Evolutionary conservation across 176 grass and related monocot genomes (phyloP).

Genomic region (Aegilops longissima): DNA sequence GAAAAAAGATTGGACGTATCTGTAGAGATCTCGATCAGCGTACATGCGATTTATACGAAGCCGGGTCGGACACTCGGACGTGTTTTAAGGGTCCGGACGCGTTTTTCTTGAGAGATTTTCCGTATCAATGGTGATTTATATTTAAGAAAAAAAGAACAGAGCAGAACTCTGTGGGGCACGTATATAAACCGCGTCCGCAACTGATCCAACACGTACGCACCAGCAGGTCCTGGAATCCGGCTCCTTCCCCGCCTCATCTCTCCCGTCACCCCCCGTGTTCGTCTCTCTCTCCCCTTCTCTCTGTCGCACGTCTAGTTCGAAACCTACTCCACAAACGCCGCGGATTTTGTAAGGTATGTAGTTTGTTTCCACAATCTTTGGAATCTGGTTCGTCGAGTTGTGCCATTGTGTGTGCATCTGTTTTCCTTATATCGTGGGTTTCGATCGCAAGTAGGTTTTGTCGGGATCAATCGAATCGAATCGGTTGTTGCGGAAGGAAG

Average conservation of each 20-base stretch:
- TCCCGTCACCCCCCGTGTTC: background rate
- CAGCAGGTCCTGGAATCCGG: background rate
- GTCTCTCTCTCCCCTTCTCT: slow-evolving; percentile 1
- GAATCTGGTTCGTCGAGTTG: background rate
- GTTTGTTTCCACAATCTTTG: background rate
- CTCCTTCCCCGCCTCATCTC: background rate
- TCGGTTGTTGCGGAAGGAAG: too few relatives aligned
- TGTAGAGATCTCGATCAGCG: too few relatives aligned
- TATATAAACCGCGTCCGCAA: background rate
- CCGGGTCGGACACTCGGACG: too few relatives aligned
- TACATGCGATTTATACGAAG: too few relatives aligned
- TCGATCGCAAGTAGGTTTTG: too few relatives aligned
- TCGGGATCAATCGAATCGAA: too few relatives aligned
- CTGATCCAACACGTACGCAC: background rate
- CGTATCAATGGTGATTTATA: too few relatives aligned
- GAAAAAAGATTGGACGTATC: too few relatives aligned
- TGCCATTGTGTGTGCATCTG: background rate
- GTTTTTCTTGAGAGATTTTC: too few relatives aligned
- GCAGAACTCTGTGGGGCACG: background rate
- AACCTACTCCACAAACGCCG: slow-evolving; percentile 7
- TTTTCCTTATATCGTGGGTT: background rate
- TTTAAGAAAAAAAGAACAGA: background rate
- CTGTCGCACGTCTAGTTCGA: slow-evolving; percentile 1
- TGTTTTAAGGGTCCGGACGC: too few relatives aligned
- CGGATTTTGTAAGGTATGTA: background rate